Percentiles rank a stretch among this genome's conserved stretches.
These are phyloP conservation scores for Lepiota brunneoincarnata DNA, from an alignment of 768 basidiomycete species.

Conservation along the genomic window DNA sequence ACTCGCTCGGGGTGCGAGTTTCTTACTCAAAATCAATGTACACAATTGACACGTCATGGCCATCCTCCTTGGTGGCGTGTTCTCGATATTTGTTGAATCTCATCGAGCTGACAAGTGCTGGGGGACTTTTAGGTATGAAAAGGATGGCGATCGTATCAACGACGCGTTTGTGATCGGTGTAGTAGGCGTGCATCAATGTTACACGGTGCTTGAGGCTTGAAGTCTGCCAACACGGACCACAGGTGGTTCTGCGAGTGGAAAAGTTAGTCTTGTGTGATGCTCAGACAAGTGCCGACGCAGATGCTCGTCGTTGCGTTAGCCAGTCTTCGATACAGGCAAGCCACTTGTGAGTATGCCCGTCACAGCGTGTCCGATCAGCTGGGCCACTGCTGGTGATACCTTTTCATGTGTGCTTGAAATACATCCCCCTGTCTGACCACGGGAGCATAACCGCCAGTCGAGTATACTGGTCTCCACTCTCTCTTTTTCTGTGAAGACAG, in stretches of 20 bases:
- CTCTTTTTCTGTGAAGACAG: too few species aligned
- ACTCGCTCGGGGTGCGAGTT: too few species aligned
- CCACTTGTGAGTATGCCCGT: too few species aligned
- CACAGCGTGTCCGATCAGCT: too few species aligned
- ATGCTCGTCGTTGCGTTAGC: constrained; percentile 32
- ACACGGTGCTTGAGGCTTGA: not conserved
- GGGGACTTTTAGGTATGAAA: constrained; percentile 61
- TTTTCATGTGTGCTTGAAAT: too few species aligned
- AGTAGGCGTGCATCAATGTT: constrained; percentile 51
- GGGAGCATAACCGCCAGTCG: too few species aligned
- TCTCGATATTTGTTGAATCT: constrained; percentile 12
- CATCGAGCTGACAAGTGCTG: not conserved
- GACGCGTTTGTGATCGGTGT: constrained; percentile 86
- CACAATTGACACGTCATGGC: constrained; percentile 79
- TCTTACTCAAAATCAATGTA: too few species aligned
- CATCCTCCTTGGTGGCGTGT: constrained; percentile 72
- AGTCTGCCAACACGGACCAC: constrained; percentile 8
- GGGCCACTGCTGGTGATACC: too few species aligned
- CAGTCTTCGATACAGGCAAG: too few species aligned
- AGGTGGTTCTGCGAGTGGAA: constrained; percentile 88
- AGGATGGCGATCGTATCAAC: constrained; percentile 64
- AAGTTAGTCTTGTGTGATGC: constrained; percentile 43
- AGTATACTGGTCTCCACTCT: too few species aligned
- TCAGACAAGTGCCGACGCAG: not conserved
- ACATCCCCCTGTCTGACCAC: too few species aligned